These are phyloP conservation scores for Sporisorium sorghi DNA, from an alignment of 1,284 basidiomycete species.

Conservation along the genomic window DNA sequence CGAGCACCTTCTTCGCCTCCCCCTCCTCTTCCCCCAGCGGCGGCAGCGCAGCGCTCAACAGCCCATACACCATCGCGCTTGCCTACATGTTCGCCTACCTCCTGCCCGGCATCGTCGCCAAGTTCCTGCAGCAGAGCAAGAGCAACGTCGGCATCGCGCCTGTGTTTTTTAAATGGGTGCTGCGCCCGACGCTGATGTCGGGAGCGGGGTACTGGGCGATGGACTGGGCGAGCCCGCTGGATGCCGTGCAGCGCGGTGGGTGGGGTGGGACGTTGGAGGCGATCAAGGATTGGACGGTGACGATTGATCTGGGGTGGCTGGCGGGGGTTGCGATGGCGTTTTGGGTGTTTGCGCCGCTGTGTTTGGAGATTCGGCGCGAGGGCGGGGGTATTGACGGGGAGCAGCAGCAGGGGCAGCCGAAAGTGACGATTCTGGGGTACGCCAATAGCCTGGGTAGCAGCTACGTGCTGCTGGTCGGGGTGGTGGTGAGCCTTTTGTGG, in stretches of 20 bases:
- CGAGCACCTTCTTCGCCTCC: conserved; percentile 74
- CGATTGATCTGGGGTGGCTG: conserved; percentile 38
- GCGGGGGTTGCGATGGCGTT: conserved; percentile 38
- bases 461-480: conserved; percentile 83
- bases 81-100: conserved; percentile 53
- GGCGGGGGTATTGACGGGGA: conserved; percentile 13
- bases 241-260: conserved; percentile 9
- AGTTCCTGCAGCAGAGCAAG: conserved; percentile 44
- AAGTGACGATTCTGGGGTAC: conserved; percentile 81
- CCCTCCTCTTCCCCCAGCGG: neutral
- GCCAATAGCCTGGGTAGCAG: conserved; percentile 89
- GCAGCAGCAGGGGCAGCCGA: conserved; percentile 10
- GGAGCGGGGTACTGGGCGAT: conserved; percentile 61
- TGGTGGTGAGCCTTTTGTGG: conserved; percentile 77
- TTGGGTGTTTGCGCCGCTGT: conserved; percentile 63
- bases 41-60: conserved; percentile 51
- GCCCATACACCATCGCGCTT: conserved; percentile 34
- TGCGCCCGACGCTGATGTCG: conserved; percentile 58
- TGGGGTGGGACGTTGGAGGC: conserved; percentile 35
- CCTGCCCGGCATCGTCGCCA: conserved; percentile 38
- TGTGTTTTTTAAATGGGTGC: conserved; percentile 52
- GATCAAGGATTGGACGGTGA: conserved; percentile 50
- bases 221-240: conserved; percentile 49
- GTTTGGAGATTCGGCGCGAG: conserved; percentile 58
- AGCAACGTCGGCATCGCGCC: conserved; percentile 56